These are phyloP conservation scores for Priceomyces carsonii DNA, from an alignment of 805 yeast species.

Conservation along the genomic window DNA sequence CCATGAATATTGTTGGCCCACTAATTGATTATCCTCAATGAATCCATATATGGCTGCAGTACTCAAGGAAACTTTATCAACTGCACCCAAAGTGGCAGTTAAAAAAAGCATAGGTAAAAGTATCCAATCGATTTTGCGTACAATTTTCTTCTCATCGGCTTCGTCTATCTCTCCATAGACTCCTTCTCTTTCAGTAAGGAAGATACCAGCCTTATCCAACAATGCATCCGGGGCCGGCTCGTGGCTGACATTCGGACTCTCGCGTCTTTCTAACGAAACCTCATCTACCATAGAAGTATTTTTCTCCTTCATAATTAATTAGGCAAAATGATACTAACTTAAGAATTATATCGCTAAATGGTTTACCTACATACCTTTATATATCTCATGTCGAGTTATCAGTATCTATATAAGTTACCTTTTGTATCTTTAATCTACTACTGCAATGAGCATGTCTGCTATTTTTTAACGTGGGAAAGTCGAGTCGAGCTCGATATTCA, in stretches of 20 bases:
- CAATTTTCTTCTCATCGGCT: constrained; percentile 12
- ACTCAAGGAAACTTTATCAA: constrained; percentile 18
- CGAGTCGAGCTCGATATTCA: constrained; percentile 1
- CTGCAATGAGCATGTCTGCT: background rate
- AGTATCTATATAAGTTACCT: background rate
- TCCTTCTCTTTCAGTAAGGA: constrained; percentile 12
- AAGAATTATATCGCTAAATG: background rate
- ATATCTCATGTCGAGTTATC: background rate
- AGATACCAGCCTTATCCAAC: constrained; percentile 15
- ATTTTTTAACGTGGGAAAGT: background rate
- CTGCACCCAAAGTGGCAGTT: constrained; percentile 19
- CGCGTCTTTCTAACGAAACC: constrained; percentile 4
- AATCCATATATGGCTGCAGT: constrained; percentile 21
- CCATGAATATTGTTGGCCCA: constrained; percentile 19
- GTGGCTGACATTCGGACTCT: background rate
- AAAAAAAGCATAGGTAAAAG: constrained; percentile 16
- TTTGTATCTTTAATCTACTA: background rate
- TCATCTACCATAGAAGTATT: background rate
- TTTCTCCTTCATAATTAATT: constrained; percentile 1
- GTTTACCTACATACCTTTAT: background rate
- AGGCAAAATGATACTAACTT: background rate
- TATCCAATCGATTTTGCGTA: constrained; percentile 14
- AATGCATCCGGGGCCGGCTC: background rate
- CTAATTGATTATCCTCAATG: constrained; percentile 11
- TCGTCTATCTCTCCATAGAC: constrained; percentile 13